A percentile compares a stretch with the other conserved stretches of the same genome.
These are phyloP conservation scores for Inga oerstediana DNA, from an alignment of 306 rosid species.

Conservation along the genomic window DNA sequence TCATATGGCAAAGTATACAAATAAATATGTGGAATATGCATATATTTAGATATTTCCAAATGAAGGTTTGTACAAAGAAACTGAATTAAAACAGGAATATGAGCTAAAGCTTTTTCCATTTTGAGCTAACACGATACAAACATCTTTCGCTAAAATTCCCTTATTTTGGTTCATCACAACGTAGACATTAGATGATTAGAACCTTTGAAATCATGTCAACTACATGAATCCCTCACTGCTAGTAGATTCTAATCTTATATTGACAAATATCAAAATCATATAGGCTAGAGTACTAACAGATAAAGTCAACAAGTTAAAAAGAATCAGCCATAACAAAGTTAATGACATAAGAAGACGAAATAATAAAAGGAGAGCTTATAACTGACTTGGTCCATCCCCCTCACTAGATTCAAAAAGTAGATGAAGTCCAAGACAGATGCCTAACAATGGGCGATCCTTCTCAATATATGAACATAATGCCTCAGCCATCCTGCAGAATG, in stretches of 20 bases:
- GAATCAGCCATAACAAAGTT: neutral
- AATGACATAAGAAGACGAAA: neutral
- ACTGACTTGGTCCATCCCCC: slow-evolving; percentile 86
- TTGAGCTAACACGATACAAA: neutral
- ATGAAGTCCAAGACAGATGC: slow-evolving; percentile 98
- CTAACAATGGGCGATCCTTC: slow-evolving; percentile 86
- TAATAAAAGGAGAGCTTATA: slow-evolving; percentile 15
- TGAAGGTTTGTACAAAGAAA: neutral
- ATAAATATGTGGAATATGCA: neutral
- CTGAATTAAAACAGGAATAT: neutral
- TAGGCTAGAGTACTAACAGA: slow-evolving; percentile 6
- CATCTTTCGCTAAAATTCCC: neutral
- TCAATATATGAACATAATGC: slow-evolving; percentile 83
- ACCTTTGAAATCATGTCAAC: neutral
- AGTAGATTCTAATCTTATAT: slow-evolving; percentile 10
- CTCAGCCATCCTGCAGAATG: slow-evolving; percentile 79
- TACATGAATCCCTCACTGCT: neutral
- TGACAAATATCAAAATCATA: slow-evolving; percentile 6
- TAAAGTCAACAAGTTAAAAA: neutral
- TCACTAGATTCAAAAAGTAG: slow-evolving; percentile 90
- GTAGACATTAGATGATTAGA: neutral
- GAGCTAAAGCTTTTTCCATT: neutral
- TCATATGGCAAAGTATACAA: neutral
- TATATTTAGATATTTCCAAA: neutral
- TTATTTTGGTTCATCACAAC: neutral